A percentile compares a stretch with the other conserved stretches of the same genome.
phyloP scores from a whole-genome alignment of 495 filamentous ascomycete genomes.

The Filosporella fistucella region DNA sequence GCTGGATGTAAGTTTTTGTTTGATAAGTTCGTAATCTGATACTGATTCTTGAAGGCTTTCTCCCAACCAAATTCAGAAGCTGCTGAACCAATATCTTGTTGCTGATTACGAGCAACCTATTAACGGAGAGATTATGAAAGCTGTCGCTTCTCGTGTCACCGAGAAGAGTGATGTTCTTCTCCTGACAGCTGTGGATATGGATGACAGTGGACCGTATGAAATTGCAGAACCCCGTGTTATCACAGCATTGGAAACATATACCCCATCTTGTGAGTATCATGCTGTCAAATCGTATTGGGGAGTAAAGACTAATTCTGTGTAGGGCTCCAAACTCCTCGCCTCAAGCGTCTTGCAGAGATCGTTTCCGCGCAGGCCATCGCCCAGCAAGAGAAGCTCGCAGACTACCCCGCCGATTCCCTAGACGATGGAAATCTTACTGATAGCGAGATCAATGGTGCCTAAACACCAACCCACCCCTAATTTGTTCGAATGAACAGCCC shows the following conservation, averaged over 20 bases:
- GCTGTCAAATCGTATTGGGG: not conserved
- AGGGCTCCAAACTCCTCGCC: conserved; percentile 93
- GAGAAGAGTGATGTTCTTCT: conserved; percentile 98
- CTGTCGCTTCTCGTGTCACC: conserved; percentile 92
- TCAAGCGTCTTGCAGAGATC: conserved; percentile 95
- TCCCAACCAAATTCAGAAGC: conserved; percentile 97
- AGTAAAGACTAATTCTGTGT: conserved; percentile 22
- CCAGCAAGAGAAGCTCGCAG: conserved; percentile 83
- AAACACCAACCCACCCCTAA: not conserved
- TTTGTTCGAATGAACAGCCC: conserved; percentile 1
- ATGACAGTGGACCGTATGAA: conserved; percentile 98
- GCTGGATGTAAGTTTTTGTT: conserved; percentile 80
- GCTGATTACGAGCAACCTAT: conserved; percentile 99
- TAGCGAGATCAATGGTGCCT: conserved; percentile 20
- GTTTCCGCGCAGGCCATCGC: conserved; percentile 93
- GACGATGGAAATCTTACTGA: conserved; percentile 20
- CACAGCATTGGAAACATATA: conserved; percentile 95
- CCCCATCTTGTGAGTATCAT: conserved; percentile 74
- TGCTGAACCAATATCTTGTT: conserved; percentile 97
- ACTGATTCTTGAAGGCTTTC: conserved; percentile 54
- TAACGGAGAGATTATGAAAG: conserved; percentile 99
- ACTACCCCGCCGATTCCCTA: conserved; percentile 13
- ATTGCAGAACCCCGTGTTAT: conserved; percentile 96
- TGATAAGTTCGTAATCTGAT: conserved; percentile 9
- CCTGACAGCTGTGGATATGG: conserved; percentile 93